Conservation (phyloP, 495 filamentous ascomycete species). For the Tuber brumale region DNA sequence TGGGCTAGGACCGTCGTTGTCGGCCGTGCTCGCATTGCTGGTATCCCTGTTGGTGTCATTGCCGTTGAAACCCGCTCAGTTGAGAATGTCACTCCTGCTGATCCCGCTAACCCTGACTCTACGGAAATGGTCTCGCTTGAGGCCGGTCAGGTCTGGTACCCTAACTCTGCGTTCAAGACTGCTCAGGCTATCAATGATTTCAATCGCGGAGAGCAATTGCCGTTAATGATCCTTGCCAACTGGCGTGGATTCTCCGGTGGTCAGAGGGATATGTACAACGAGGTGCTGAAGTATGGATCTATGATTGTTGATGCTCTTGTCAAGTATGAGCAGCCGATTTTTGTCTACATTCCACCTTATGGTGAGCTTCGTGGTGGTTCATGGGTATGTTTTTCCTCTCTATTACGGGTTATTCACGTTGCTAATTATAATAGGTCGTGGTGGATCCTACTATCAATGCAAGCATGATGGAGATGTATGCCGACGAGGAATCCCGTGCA, state of each 20-base stretch:
- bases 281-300: conserved; percentile 97
- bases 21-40: conserved; percentile 90
- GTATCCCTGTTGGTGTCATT: conserved; percentile 98
- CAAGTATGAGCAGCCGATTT: conserved; percentile 96
- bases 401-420: conserved; percentile 3
- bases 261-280: conserved; percentile 99
- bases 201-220: conserved; percentile 97
- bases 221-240: conserved; percentile 98
- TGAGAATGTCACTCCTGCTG: conserved; percentile 95
- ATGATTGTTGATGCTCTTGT: conserved; percentile 98
- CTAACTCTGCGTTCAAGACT: conserved; percentile 98
- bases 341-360: conserved; percentile 95
- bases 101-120: conserved; percentile 96
- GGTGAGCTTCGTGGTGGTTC: conserved; percentile 98
- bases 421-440: conserved; percentile 58
- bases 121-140: conserved; percentile 88
- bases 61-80: conserved; percentile 91
- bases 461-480: conserved; percentile 98
- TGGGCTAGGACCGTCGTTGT: conserved; percentile 97
- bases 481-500: conserved; percentile 88
- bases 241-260: conserved; percentile 99
- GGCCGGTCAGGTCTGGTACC: conserved; percentile 98
- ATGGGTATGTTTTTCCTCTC: conserved; percentile 56
- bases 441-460: conserved; percentile 97
- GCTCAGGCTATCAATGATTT: conserved; percentile 98